Base-by-base conservation (phyloP, 2,329 filamentous ascomycete genomes). In the Hypomyces perniciosus region DNA sequence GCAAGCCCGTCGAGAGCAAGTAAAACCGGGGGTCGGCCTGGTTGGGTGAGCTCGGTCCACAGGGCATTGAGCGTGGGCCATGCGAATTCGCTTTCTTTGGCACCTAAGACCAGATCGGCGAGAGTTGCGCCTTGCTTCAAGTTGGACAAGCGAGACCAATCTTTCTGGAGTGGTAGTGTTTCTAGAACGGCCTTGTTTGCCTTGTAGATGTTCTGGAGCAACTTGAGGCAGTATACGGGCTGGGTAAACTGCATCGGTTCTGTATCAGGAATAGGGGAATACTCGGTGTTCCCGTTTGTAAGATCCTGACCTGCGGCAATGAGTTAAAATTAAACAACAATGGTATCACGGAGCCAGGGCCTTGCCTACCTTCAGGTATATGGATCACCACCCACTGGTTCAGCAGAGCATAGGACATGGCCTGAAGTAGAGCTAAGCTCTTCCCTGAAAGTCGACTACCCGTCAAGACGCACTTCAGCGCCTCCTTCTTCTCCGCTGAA, bases 361-460 rank as follows among this genome's bases (percentile, higher is more conserved):
- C 27, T 6, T 37, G 26, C 77, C 61, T 75, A 95, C 91, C 87
- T 72, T 99, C 90, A 35, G 93, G 91, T 46, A 97, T 78, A 63
- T 88, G 86, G 52, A 99, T 78, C 43, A 97, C 90, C 41, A 96
- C 77, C 90, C 91, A 97, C 29, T 86, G 79, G 66, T 90, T 89
- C 62, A 91, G 67, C 58, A 92, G 84, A 1, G 83, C 92, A 69
- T 91, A 85, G 13, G 86, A 76, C 79, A 95, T 82, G 37, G 86
- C 87, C 72, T 97, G 91, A 42, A 96, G 74, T 62, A 95, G 69
- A 62, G 95, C 72, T 60, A 93, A 82, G 66, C 88, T 96, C 80
- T 97, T 99, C 34, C 93, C 93, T 10, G 85, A 81, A 39, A 84
- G 79, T 64, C 79, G 84, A 49, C 82, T 79, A 3, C 93, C 93